These are phyloP conservation scores for Plectosphaerella sp. DNA, from an alignment of 2,329 filamentous ascomycete genomes.

Conservation along the genomic window DNA sequence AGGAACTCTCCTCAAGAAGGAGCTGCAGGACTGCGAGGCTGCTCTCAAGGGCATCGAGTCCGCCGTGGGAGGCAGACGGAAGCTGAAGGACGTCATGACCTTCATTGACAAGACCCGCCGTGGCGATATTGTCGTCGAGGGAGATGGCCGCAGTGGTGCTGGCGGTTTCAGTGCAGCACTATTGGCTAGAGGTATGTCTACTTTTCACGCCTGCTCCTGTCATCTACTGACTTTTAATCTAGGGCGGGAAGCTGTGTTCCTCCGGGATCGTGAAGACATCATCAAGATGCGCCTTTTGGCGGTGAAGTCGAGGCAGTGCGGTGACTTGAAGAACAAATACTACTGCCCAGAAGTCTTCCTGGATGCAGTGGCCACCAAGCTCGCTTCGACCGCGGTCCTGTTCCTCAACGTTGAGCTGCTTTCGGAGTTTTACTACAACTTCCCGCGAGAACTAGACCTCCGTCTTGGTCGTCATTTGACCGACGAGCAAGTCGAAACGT, in stretches of 20 bases:
- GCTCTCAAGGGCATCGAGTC: conserved; percentile 74
- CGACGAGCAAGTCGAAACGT: conserved; percentile 77
- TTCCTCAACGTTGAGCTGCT: conserved; percentile 97
- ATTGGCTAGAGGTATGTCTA: conserved; percentile 67
- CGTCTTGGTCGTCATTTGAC: conserved; percentile 78
- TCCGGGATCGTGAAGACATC: conserved; percentile 85
- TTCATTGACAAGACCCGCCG: conserved; percentile 90
- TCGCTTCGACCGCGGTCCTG: conserved; percentile 89
- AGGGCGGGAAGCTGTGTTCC: conserved; percentile 92
- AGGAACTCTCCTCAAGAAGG: conserved; percentile 74
- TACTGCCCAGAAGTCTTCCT: conserved; percentile 96
- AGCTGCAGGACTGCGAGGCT: conserved; percentile 77
- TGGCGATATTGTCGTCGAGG: conserved; percentile 80
- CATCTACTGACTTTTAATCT: background rate
- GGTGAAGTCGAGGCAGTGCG: conserved; percentile 86
- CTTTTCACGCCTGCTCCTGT: conserved; percentile 5
- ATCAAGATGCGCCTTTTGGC: conserved; percentile 87
- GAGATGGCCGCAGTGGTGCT: conserved; percentile 76
- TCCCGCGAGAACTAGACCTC: conserved; percentile 85
- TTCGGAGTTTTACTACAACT: conserved; percentile 97
- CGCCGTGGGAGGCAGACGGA: conserved; percentile 73
- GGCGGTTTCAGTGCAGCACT: conserved; percentile 90
- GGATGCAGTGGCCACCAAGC: conserved; percentile 92
- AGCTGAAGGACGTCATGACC: conserved; percentile 80
- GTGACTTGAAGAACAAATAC: conserved; percentile 82